phyloP scores from a whole-genome alignment of 140 eudicot species.

The Erigeron philadelphicus region DNA sequence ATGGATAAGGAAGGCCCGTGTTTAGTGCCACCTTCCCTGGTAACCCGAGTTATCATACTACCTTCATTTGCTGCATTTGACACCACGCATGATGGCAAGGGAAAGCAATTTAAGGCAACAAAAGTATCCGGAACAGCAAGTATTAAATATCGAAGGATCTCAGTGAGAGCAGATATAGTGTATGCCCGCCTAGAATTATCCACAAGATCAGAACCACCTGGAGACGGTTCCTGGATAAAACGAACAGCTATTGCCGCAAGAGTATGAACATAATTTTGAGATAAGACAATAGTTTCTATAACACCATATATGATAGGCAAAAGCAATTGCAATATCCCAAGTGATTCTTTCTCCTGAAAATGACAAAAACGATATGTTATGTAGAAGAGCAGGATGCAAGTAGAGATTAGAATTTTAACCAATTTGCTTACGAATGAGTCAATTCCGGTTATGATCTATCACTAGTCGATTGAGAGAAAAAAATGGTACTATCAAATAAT shows the following conservation, averaged over 20 bases:
- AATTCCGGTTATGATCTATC: neutral
- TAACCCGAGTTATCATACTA: conserved; percentile 39
- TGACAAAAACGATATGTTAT: neutral
- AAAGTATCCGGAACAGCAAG: conserved; percentile 90
- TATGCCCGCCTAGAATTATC: conserved; percentile 81
- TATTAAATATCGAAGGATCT: conserved; percentile 83
- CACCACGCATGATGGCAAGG: conserved; percentile 58
- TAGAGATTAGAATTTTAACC: no score
- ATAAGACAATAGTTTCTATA: conserved; percentile 61
- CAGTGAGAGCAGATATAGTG: conserved; percentile 69
- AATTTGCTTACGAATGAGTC: neutral
- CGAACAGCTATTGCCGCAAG: conserved; percentile 70
- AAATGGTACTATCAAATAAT: no score
- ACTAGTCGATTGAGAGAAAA: neutral
- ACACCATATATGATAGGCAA: conserved; percentile 77
- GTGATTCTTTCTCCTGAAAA: conserved; percentile 71
- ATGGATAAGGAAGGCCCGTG: conserved; percentile 48
- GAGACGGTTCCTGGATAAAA: conserved; percentile 74
- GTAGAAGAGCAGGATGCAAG: no score
- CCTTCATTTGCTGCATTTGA: conserved; percentile 47
- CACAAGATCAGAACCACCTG: conserved; percentile 85
- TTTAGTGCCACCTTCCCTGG: conserved; percentile 46
- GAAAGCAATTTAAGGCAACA: conserved; percentile 83
- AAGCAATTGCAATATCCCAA: conserved; percentile 66
- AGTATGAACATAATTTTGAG: conserved; percentile 76